Base-by-base conservation (phyloP, 352 stramenopile species). In the Pythium myriotylum region DNA sequence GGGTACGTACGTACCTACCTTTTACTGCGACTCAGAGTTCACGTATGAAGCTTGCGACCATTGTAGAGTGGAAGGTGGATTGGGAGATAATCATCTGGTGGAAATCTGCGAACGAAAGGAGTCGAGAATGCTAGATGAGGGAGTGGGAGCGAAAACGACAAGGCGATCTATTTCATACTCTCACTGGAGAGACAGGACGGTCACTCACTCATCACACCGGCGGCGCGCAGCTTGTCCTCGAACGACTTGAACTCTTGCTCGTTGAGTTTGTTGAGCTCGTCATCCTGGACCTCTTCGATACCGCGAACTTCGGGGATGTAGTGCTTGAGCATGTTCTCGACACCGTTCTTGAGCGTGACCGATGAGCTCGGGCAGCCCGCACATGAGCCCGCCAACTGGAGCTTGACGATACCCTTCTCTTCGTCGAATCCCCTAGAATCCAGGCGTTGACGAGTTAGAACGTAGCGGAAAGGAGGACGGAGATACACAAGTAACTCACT, bases 271-370 rank as follows among this genome's bases (percentile, higher is more conserved):
- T 89, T 88, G 22, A 94, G 77, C 59, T 77, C 80, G 54, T 95
- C 77, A 71, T 95, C 87, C 13, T 81, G 58, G 62, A 86, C 86
- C 66, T 95, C 87, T 53, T 92, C 74, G 56, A 95, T 91, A 48
- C 65, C 73, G 45, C 74, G 80, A 33, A 99, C 97, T 81, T 99
- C 98, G 0, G 97, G 97, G 63, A 99, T 99, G 77, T 99, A 99
- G 79, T 99, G 97, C 93, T 99, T 99, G 29, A 99, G 86, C 98
- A 99, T 99, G 74, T 99, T 99, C 76, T 99, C 97, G 24, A 99
- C 97, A 42, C 97, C 97, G 71, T 99, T 95, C 79, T 99, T 99
- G 65, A 99, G 89, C 46, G 98, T 99, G 17, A 99, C 96, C 29
- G 89, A 97, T 23, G 93, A 99, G 63, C 82, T 98, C 13, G 97